Evolutionary conservation across 495 filamentous ascomycete genomes (phyloP).

Genomic region (Penicillium flavigenum): DNA sequence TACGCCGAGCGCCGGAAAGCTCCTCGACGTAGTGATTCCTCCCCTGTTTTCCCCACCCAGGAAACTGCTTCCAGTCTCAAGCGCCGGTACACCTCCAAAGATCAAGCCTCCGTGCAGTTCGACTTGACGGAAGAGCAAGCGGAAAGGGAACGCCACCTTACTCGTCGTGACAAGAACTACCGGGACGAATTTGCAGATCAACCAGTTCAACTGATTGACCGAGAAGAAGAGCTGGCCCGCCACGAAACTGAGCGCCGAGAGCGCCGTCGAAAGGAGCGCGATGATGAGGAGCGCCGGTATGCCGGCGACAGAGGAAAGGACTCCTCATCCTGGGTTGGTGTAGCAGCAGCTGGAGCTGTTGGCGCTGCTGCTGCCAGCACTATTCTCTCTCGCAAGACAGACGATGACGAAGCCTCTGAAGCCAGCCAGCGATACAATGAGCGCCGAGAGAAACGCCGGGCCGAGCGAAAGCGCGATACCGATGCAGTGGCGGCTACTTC

Average conservation of each 20-base stretch:
- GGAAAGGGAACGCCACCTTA: slow-evolving; percentile 42
- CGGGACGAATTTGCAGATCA: slow-evolving; percentile 15
- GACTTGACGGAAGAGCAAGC: slow-evolving; percentile 50
- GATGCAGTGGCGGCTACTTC: slow-evolving; percentile 25
- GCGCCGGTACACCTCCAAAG: slow-evolving; percentile 41
- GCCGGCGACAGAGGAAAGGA: slow-evolving; percentile 21
- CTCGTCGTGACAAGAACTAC: slow-evolving; percentile 31
- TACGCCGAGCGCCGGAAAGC: slow-evolving; percentile 13
- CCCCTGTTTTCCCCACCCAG: slow-evolving; percentile 33
- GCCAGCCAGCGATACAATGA: slow-evolving; percentile 31
- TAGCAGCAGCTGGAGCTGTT: slow-evolving; percentile 50
- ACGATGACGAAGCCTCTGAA: slow-evolving; percentile 41
- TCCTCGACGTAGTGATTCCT: slow-evolving; percentile 37
- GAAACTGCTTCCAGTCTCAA: slow-evolving; percentile 29
- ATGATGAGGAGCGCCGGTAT: slow-evolving; percentile 24
- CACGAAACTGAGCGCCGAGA: slow-evolving; percentile 21
- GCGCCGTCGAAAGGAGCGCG: slow-evolving; percentile 20
- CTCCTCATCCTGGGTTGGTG: slow-evolving; percentile 42
- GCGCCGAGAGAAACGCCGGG: slow-evolving; percentile 41
- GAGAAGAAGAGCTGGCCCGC: slow-evolving; percentile 12
- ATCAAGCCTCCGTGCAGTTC: slow-evolving; percentile 50
- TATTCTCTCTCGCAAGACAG: slow-evolving; percentile 36
- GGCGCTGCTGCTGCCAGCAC: slow-evolving; percentile 46
- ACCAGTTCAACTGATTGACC: slow-evolving; percentile 35
- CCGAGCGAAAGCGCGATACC: slow-evolving; percentile 35